Evolutionary conservation across 768 basidiomycete species (phyloP).

Genomic region (Pulveroboletus sp.): DNA sequence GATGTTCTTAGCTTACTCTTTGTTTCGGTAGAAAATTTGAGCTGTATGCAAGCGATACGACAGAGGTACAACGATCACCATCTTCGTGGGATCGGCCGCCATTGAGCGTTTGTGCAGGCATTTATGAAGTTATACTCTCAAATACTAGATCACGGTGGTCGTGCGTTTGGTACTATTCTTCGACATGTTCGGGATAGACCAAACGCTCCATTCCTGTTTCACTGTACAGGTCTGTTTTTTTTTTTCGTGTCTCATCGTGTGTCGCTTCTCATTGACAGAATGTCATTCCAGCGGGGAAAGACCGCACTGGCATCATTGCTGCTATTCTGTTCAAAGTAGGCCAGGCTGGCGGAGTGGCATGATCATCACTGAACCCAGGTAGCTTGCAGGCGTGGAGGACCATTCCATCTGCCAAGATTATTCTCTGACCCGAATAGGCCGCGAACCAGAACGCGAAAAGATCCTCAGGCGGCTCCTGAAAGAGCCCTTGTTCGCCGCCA

Average conservation of each 20-base stretch:
- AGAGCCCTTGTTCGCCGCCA: slow-evolving; percentile 69
- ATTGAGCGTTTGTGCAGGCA: slow-evolving; percentile 40
- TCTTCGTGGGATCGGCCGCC: background rate
- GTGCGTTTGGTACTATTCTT: slow-evolving; percentile 64
- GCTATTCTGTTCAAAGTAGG: slow-evolving; percentile 67
- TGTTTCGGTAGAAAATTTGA: slow-evolving; percentile 36
- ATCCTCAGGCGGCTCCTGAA: slow-evolving; percentile 64
- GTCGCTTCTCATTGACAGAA: background rate
- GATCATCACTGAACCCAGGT: background rate
- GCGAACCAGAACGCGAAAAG: slow-evolving; percentile 70
- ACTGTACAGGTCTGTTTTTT: slow-evolving; percentile 57
- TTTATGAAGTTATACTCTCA: slow-evolving; percentile 80
- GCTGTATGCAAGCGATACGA: slow-evolving; percentile 75
- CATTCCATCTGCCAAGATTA: slow-evolving; percentile 68
- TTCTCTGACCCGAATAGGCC: slow-evolving; percentile 70
- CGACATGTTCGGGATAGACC: slow-evolving; percentile 71
- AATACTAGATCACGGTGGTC: slow-evolving; percentile 70
- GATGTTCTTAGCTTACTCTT: slow-evolving; percentile 1
- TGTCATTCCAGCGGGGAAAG: slow-evolving; percentile 59
- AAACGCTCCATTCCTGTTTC: slow-evolving; percentile 60
- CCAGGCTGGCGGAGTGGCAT: background rate
- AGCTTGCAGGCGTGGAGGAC: slow-evolving; percentile 73
- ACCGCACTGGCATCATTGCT: slow-evolving; percentile 73
- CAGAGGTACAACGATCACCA: slow-evolving; percentile 46
- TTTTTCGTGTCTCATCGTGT: background rate